Conservation (phyloP, 306 rosid genomes). For the Herpetospermum pedunculosum region DNA sequence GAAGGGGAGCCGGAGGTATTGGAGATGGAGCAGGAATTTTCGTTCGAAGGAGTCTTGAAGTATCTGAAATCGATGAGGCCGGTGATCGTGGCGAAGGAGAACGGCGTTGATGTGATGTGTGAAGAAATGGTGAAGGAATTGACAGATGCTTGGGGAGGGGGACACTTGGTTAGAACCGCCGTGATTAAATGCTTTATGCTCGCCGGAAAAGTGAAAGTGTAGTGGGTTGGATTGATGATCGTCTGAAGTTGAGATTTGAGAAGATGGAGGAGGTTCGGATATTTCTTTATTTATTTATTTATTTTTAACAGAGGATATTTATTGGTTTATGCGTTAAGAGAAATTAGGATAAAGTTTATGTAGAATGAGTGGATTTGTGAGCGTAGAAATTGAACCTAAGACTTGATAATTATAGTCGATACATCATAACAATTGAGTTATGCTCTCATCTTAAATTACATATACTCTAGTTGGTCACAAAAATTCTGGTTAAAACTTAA, state of each 20-base stretch:
- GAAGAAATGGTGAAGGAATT: not conserved
- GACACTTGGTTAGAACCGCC: not conserved
- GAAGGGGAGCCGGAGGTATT: conserved; percentile 20
- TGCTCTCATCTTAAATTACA: too few relatives aligned
- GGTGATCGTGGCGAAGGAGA: not conserved
- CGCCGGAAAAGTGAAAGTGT: not conserved
- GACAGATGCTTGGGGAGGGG: conserved; percentile 4
- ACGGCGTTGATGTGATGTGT: not conserved
- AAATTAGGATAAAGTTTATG: too few relatives aligned
- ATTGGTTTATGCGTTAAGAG: too few relatives aligned
- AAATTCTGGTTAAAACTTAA: too few relatives aligned
- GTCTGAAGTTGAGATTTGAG: not conserved
- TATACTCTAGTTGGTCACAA: too few relatives aligned
- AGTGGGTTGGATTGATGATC: not conserved
- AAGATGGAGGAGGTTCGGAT: not conserved
- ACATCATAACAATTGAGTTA: too few relatives aligned
- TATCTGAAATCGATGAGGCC: not conserved
- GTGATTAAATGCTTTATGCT: not conserved
- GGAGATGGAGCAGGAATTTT: conserved; percentile 13
- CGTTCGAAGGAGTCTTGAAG: not conserved
- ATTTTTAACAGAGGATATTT: too few relatives aligned
- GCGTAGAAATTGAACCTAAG: too few relatives aligned
- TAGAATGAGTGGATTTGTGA: too few relatives aligned
- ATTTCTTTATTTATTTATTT: too few relatives aligned
- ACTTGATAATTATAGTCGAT: too few relatives aligned